Percentiles rank a stretch among this genome's conserved stretches.
phyloP scores from a whole-genome alignment of 2,329 filamentous ascomycete species.

The Pezicula rhizophila region DNA sequence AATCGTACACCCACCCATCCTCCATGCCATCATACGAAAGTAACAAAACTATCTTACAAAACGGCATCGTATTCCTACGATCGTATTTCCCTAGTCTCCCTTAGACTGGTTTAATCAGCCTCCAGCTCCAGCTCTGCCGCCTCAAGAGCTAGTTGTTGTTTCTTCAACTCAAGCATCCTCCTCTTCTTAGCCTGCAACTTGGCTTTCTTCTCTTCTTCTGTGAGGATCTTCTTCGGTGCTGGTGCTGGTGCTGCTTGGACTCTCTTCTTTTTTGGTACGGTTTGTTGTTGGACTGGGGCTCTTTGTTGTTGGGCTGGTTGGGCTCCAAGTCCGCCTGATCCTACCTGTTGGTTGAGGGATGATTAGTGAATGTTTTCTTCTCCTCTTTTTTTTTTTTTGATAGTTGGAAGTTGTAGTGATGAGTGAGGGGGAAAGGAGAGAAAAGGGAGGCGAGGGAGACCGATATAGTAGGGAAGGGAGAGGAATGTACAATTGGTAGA shows the following conservation, averaged over 20 bases:
- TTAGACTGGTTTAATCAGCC: too few species aligned
- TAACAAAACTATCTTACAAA: too few species aligned
- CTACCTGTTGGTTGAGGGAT: constrained; percentile 6
- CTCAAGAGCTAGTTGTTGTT: constrained; percentile 16
- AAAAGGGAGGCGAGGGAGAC: too few species aligned
- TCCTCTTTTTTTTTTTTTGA: too few species aligned
- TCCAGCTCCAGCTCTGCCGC: constrained; percentile 17
- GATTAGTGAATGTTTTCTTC: too few species aligned
- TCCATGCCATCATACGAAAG: too few species aligned
- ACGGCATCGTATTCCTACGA: too few species aligned
- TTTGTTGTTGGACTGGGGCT: neutral
- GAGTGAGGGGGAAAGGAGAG: too few species aligned
- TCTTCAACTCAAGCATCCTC: constrained; percentile 16
- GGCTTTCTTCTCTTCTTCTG: constrained; percentile 15
- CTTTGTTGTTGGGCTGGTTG: constrained; percentile 9
- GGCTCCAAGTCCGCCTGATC: constrained; percentile 7
- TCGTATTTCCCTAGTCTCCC: too few species aligned
- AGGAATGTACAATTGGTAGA: constrained; percentile 15
- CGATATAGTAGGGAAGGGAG: too few species aligned
- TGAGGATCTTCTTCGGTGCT: constrained; percentile 12
- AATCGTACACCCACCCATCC: too few species aligned
- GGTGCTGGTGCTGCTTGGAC: neutral
- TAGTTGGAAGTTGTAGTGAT: too few species aligned
- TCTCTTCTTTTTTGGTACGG: neutral
- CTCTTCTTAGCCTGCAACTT: constrained; percentile 16